Evolutionary conservation across 73 alveolate species (phyloP).

Genomic region (Symbiodinium pilosum): DNA sequence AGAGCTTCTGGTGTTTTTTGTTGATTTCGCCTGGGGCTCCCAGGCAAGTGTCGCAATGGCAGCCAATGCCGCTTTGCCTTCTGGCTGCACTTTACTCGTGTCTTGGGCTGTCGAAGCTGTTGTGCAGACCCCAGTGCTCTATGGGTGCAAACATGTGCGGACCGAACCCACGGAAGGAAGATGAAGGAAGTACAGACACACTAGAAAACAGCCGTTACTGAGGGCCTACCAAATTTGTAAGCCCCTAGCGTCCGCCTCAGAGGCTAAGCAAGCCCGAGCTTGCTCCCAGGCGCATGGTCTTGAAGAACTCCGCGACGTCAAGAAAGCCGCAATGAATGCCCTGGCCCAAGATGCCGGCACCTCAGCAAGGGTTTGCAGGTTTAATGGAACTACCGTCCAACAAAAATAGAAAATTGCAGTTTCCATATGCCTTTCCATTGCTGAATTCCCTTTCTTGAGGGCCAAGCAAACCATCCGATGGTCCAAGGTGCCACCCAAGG

Average conservation of each 20-base stretch:
- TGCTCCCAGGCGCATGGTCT: background rate
- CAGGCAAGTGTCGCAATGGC: background rate
- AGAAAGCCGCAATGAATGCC: background rate
- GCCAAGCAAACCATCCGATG: too few species aligned
- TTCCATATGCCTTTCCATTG: too few species aligned
- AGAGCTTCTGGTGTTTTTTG: too few species aligned
- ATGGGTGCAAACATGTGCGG: too few species aligned
- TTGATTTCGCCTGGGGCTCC: background rate
- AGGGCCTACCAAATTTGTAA: too few species aligned
- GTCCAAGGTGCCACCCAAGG: background rate
- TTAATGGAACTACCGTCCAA: too few species aligned
- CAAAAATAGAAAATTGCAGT: too few species aligned
- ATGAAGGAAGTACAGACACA: too few species aligned
- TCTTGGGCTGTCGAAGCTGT: background rate
- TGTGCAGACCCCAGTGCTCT: background rate
- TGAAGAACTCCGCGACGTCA: background rate
- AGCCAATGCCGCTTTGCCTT: background rate
- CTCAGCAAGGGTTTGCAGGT: background rate
- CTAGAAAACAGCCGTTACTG: too few species aligned
- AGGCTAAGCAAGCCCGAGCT: too few species aligned
- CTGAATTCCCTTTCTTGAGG: too few species aligned
- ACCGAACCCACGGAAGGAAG: too few species aligned
- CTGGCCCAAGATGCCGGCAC: background rate
- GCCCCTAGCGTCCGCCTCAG: background rate
- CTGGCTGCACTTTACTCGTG: background rate